phyloP scores from a whole-genome alignment of 2,329 filamentous ascomycete genomes.

The Sphaerulina vaccinii region DNA sequence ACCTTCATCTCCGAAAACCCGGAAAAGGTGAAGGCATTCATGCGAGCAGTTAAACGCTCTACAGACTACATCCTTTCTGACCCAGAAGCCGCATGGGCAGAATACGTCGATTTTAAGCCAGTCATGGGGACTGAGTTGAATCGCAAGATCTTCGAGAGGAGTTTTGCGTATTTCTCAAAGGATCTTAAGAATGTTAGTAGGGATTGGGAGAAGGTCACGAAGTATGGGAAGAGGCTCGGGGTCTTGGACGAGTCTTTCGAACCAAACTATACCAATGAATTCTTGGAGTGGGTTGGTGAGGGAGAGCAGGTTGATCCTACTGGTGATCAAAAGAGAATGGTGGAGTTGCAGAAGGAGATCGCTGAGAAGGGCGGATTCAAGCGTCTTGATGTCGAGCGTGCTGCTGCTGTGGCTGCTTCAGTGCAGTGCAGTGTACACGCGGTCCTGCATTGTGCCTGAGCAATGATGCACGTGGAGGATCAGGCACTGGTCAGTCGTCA shows the following conservation, averaged over 20 bases:
- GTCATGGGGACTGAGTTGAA: constrained; percentile 67
- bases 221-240: constrained; percentile 70
- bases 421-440: no score
- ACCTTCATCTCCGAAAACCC: constrained; percentile 65
- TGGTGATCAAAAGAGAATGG: constrained; percentile 75
- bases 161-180: constrained; percentile 71
- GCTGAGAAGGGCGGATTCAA: constrained; percentile 65
- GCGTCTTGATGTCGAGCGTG: constrained; percentile 42
- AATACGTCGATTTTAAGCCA: constrained; percentile 71
- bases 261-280: constrained; percentile 72
- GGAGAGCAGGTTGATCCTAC: constrained; percentile 64
- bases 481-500: constrained; percentile 1
- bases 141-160: constrained; percentile 77
- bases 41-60: constrained; percentile 70
- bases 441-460: no score
- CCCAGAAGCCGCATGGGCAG: constrained; percentile 63
- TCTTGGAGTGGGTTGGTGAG: constrained; percentile 64
- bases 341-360: constrained; percentile 65
- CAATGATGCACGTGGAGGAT: not conserved
- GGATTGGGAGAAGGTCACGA: constrained; percentile 76
- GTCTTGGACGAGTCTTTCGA: constrained; percentile 63
- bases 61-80: constrained; percentile 68
- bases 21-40: constrained; percentile 65
- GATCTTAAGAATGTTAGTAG: constrained; percentile 72
- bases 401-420: constrained; percentile 22